Evolutionary conservation across 257 asterid genomes (phyloP).

Genomic region (Solanum sejunctum): DNA sequence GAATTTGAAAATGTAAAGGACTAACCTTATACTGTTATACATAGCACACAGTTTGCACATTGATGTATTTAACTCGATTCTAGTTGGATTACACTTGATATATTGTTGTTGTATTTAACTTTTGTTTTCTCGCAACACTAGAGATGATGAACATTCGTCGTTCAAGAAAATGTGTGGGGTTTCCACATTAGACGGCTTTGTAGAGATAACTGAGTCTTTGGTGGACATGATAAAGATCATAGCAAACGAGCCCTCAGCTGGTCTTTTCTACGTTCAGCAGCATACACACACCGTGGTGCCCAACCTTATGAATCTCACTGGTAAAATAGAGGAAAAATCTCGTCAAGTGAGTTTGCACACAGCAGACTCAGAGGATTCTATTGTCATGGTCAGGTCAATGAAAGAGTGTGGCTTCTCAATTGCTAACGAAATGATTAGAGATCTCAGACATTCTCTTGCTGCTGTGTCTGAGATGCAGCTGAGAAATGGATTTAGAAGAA

Average conservation of each 20-base stretch:
- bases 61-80: background rate
- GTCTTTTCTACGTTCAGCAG: slow-evolving; percentile 84
- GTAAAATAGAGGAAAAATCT: slow-evolving; percentile 44
- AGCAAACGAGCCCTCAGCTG: slow-evolving; percentile 96
- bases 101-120: background rate
- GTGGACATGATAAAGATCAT: slow-evolving; percentile 74
- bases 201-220: slow-evolving; percentile 59
- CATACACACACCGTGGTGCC: slow-evolving; percentile 68
- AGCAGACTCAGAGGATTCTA: slow-evolving; percentile 83
- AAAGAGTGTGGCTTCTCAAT: slow-evolving; percentile 66
- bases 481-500: slow-evolving; percentile 38
- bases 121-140: slow-evolving; percentile 1
- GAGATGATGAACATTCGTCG: slow-evolving; percentile 68
- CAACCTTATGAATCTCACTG: slow-evolving; percentile 59
- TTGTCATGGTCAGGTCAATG: slow-evolving; percentile 56
- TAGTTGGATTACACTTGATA: background rate
- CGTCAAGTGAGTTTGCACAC: slow-evolving; percentile 55
- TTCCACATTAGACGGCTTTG: slow-evolving; percentile 72
- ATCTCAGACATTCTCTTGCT: slow-evolving; percentile 50
- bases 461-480: slow-evolving; percentile 46
- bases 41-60: background rate
- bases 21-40: background rate
- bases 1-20: no score
- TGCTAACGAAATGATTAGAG: slow-evolving; percentile 72
- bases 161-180: slow-evolving; percentile 66